Base-by-base conservation (phyloP, 495 filamentous ascomycete species). In the Pyronema domesticum region DNA sequence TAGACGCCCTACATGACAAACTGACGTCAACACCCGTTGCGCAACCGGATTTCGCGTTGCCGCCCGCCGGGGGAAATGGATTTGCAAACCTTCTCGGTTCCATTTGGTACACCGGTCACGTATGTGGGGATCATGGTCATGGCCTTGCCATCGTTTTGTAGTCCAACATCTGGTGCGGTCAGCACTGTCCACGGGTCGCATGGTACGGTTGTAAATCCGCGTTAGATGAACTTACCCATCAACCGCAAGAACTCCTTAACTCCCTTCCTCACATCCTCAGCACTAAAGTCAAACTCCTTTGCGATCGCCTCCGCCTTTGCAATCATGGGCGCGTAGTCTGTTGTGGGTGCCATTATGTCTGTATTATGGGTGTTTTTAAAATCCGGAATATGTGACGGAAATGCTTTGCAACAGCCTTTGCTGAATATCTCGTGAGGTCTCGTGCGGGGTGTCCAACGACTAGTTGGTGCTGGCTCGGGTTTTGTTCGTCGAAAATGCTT, bases 71-170 rank as follows among this genome's bases (percentile, higher is more conserved):
- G 23, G 23, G 23, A 30, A 30, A 30, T 30, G 23, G 23, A 30
- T 30, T 23, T 36, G 4, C 45, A 19, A 50, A 83, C 81, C 80
- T 95, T 94, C 65, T 98, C 91, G 2, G 89, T 95, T 58, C 91
- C 91, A 78, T 96, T 94, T 58, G 91, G 93, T 3, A 96, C 93
- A 8, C 76, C 80, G 1, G 91, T 95, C 39, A 98, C 89, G 66
- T 89, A 98, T 18, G 91, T 94, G 0, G 91, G 91, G 61, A 98
- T 98, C 72, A 96, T 93, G 69, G 80, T 85, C 75, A 98, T 69
- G 52, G 82, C 85, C 3, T 84, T 79, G 46, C 81, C 81, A 61
- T 86, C 77, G 65, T 84, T 81, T 46, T 78, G 67, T 11, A 66
- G 46, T 46, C 68, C 64, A 93, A 69, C n/a, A 85, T 91, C 75